Conservation (phyloP, 495 filamentous ascomycete species). For the Trichoderma erinaceum region DNA sequence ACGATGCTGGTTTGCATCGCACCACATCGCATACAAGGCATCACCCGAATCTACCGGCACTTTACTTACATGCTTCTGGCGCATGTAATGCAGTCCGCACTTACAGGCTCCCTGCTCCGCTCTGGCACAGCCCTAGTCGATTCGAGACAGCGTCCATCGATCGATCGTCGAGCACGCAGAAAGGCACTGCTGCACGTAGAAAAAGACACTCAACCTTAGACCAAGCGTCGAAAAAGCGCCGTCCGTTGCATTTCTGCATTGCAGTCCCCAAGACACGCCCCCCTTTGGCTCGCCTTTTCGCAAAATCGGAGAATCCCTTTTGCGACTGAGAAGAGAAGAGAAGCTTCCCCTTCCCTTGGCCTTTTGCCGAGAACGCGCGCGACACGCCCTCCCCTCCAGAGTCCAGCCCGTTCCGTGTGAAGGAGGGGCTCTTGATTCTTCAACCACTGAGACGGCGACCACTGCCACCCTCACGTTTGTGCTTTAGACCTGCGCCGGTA, state of each 20-base stretch:
- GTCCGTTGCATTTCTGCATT: neutral
- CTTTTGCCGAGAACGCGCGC: too few relatives aligned
- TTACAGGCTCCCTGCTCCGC: slow-evolving; percentile 6
- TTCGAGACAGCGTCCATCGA: neutral
- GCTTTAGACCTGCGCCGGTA: too few relatives aligned
- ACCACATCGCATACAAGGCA: neutral
- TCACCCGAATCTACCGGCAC: neutral
- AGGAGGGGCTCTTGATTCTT: too few relatives aligned
- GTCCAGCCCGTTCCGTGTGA: too few relatives aligned
- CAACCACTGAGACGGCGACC: too few relatives aligned
- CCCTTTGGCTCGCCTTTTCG: too few relatives aligned
- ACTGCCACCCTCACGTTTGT: too few relatives aligned
- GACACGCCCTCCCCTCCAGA: too few relatives aligned
- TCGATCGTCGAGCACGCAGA: slow-evolving; percentile 3
- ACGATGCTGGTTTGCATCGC: neutral
- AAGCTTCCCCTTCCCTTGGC: too few relatives aligned
- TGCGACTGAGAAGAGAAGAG: too few relatives aligned
- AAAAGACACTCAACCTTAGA: neutral
- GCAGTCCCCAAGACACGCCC: too few relatives aligned
- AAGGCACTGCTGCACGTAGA: neutral
- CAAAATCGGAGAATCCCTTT: too few relatives aligned
- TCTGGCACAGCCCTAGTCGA: slow-evolving; percentile 7
- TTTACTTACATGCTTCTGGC: slow-evolving; percentile 10
- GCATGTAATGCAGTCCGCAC: slow-evolving; percentile 10
- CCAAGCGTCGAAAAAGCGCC: neutral